phyloP scores from a whole-genome alignment of 2,329 filamentous ascomycete genomes.

The Blumeria hordei region DNA sequence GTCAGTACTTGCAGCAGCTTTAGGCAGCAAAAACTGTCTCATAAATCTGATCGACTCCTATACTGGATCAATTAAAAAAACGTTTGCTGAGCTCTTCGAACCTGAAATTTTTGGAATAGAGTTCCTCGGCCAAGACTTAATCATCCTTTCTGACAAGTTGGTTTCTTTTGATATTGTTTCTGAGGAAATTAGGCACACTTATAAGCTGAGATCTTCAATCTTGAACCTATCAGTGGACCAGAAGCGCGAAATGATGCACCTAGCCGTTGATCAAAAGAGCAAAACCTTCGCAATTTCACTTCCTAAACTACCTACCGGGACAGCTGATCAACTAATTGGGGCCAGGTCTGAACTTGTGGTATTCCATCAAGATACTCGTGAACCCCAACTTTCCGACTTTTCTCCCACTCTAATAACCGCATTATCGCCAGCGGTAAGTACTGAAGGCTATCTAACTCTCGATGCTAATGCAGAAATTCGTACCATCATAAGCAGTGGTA shows the following conservation, averaged over 20 bases:
- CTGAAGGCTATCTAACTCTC: slow-evolving; percentile 49
- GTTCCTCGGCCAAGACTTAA: slow-evolving; percentile 48
- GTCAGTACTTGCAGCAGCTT: slow-evolving; percentile 52
- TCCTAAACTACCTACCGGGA: slow-evolving; percentile 8
- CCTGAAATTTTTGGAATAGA: slow-evolving; percentile 41
- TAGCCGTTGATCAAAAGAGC: slow-evolving; percentile 45
- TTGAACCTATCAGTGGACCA: slow-evolving; percentile 15
- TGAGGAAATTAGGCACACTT: slow-evolving; percentile 45
- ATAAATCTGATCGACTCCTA: slow-evolving; percentile 56
- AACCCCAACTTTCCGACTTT: slow-evolving; percentile 32
- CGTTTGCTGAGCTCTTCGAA: slow-evolving; percentile 41
- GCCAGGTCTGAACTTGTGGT: slow-evolving; percentile 28
- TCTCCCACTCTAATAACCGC: slow-evolving; percentile 37
- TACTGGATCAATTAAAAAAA: slow-evolving; percentile 39
- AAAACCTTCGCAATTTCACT: slow-evolving; percentile 42
- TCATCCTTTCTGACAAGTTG: slow-evolving; percentile 50
- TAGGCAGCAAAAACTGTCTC: slow-evolving; percentile 30
- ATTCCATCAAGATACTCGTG: slow-evolving; percentile 35
- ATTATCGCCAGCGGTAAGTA: slow-evolving; percentile 35
- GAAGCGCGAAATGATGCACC: slow-evolving; percentile 28
- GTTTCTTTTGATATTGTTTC: slow-evolving; percentile 67
- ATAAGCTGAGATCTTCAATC: slow-evolving; percentile 25
- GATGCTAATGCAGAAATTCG: slow-evolving; percentile 55
- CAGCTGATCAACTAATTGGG: slow-evolving; percentile 1
- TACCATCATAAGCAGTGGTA: slow-evolving; percentile 32